These are phyloP conservation scores for Stenocarpella maydis DNA, from an alignment of 2,329 filamentous ascomycete species.

Conservation along the genomic window DNA sequence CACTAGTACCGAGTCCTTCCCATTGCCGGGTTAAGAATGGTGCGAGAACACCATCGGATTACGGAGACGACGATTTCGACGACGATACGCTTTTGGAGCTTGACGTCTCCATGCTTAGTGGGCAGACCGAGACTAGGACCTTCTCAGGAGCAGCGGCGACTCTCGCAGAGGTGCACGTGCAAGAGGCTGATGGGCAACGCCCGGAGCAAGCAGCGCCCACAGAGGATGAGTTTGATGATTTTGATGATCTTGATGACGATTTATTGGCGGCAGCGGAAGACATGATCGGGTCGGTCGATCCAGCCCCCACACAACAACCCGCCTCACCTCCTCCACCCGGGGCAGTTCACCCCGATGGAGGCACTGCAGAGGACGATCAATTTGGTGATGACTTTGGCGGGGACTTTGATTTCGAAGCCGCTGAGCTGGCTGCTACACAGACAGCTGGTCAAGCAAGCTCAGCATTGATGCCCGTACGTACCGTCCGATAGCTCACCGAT, in stretches of 20 bases:
- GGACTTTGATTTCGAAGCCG: slow-evolving; percentile 78
- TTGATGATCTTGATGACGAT: slow-evolving; percentile 71
- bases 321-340: slow-evolving; percentile 23
- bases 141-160: slow-evolving; percentile 16
- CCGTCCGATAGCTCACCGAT: slow-evolving; percentile 40
- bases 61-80: slow-evolving; percentile 65
- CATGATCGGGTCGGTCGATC: slow-evolving; percentile 48
- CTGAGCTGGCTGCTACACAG: slow-evolving; percentile 77
- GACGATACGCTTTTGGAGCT: slow-evolving; percentile 66
- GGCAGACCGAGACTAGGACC: slow-evolving; percentile 36
- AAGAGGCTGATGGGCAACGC: background rate
- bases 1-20: slow-evolving; percentile 7
- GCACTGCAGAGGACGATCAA: slow-evolving; percentile 49
- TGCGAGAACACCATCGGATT: slow-evolving; percentile 52
- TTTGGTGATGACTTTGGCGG: slow-evolving; percentile 80
- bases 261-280: slow-evolving; percentile 59
- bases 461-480: slow-evolving; percentile 62
- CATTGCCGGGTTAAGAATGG: background rate
- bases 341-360: slow-evolving; percentile 49
- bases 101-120: slow-evolving; percentile 52
- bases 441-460: slow-evolving; percentile 50
- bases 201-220: slow-evolving; percentile 30
- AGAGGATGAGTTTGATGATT: slow-evolving; percentile 71
- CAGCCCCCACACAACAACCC: slow-evolving; percentile 38
- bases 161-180: background rate